Evolutionary conservation across 2,329 filamentous ascomycete genomes (phyloP).

Genomic region (Talaromyces marneffei): DNA sequence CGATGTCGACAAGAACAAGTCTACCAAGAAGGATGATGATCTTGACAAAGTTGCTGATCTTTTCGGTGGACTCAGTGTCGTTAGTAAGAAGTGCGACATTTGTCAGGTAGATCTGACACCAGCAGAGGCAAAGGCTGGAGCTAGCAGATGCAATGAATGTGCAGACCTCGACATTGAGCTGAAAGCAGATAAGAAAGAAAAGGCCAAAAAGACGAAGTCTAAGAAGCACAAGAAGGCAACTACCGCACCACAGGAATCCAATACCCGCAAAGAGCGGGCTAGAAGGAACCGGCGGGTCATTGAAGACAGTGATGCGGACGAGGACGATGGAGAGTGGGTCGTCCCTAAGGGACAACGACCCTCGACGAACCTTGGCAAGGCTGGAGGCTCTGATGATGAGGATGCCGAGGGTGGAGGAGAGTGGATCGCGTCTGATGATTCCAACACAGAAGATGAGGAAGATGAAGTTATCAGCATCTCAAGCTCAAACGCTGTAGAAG

Average conservation of each 20-base stretch:
- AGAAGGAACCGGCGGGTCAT: conserved; percentile 41
- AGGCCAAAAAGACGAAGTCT: conserved; percentile 37
- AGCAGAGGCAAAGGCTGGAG: conserved; percentile 49
- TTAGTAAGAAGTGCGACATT: conserved; percentile 72
- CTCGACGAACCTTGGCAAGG: conserved; percentile 60
- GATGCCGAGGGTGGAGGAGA: conserved; percentile 83
- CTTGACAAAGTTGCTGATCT: conserved; percentile 80
- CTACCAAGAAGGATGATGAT: conserved; percentile 51
- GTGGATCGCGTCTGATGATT: conserved; percentile 67
- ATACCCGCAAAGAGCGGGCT: conserved; percentile 23
- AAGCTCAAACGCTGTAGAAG: conserved; percentile 16
- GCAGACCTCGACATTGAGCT: conserved; percentile 62
- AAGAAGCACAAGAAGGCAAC: background rate
- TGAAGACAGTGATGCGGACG: conserved; percentile 53
- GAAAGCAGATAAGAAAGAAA: conserved; percentile 30
- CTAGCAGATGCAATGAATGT: conserved; percentile 66
- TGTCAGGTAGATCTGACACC: conserved; percentile 65
- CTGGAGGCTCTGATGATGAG: conserved; percentile 81
- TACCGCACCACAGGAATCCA: conserved; percentile 10
- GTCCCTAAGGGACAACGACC: conserved; percentile 61
- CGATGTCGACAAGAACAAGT: conserved; percentile 47
- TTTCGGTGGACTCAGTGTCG: conserved; percentile 75
- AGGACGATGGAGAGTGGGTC: conserved; percentile 67
- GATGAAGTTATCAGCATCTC: conserved; percentile 15
- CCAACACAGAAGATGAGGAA: conserved; percentile 42